Evolutionary conservation across 2,329 filamentous ascomycete genomes (phyloP), one percentile per base, ranked within the genome.

Genomic region (Podosphaera aphanis): DNA sequence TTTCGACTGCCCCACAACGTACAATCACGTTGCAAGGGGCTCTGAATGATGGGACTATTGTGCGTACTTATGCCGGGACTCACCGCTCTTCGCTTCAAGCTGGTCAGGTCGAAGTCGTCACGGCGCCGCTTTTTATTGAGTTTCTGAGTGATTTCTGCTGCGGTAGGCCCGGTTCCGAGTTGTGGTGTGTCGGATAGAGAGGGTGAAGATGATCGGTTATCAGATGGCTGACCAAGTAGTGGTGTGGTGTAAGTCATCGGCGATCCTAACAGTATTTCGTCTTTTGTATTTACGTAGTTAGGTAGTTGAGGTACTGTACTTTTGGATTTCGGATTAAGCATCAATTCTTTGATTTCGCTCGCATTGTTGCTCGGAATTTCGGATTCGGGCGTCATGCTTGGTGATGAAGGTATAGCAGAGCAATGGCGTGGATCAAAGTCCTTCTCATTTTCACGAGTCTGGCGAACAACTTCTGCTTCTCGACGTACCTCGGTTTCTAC

Each of bases 391-490:
- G 5, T 19, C 56, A 45, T 67, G 61, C 42, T 68, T 58, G 10
- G 11, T 21, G 20, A 27, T 5, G 31, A 33, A 18, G 40, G 10
- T 18, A 18, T 29, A 25, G 20, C 23, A 29, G n/a, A n/a, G 15
- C n/a, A 62, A 60, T 52, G 64, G 56, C 60, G 52, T 31, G 60
- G 64, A 47, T 73, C 71, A 13, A 76, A 63, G 43, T 76, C 74
- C 50, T 78, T 71, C 56, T 94, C 86, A 54, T 79, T 88, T 60
- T 95, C 90, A 37, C 85, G 80, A 23, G 95, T 86, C 62, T 94
- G 90, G 44, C 84, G 82, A 50, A 98, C 84, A 4, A 95, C 90
- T 62, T 95, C 88, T 33, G 88, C 85, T 65, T 98, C 90, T 35
- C 85, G 79, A 45, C 82, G 78, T 47, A 84, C 77, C 61, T 98